Evolutionary conservation across 495 filamentous ascomycete species (phyloP).

Genomic region (Corynascus novoguineensis): DNA sequence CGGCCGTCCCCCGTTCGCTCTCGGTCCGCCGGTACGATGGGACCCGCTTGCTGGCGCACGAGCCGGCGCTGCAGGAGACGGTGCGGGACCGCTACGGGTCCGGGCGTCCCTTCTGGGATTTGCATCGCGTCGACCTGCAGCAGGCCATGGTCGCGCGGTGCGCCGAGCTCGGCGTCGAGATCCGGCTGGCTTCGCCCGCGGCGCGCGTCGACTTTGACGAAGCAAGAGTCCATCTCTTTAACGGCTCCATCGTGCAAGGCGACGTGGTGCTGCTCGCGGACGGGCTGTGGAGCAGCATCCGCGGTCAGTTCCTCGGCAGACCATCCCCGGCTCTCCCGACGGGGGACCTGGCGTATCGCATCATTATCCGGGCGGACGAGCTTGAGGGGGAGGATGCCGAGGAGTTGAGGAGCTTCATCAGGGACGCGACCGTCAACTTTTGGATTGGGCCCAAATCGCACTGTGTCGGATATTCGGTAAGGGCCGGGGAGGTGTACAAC

Average conservation of each 20-base stretch:
- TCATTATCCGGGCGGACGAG: constrained; percentile 47
- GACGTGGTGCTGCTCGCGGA: constrained; percentile 53
- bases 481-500: constrained; percentile 49
- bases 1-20: constrained; percentile 48
- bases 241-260: constrained; percentile 33
- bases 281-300: constrained; percentile 49
- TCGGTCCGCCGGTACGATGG: constrained; percentile 56
- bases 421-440: constrained; percentile 57
- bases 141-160: constrained; percentile 38
- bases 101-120: constrained; percentile 47
- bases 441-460: constrained; percentile 62
- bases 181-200: constrained; percentile 35
- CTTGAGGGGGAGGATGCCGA: constrained; percentile 43
- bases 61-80: constrained; percentile 42
- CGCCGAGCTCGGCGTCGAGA: constrained; percentile 36
- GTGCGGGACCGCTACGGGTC: constrained; percentile 41
- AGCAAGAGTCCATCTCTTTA: constrained; percentile 33
- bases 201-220: constrained; percentile 36
- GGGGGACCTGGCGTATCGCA: constrained; percentile 58
- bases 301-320: constrained; percentile 40
- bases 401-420: constrained; percentile 40
- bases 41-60: constrained; percentile 48
- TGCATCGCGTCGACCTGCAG: constrained; percentile 54
- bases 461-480: constrained; percentile 53
- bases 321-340: constrained; percentile 44